A percentile compares a stretch with the other conserved stretches of the same genome.
Conservation (phyloP, 768 basidiomycete genomes). For the Termitomyces sp. region DNA sequence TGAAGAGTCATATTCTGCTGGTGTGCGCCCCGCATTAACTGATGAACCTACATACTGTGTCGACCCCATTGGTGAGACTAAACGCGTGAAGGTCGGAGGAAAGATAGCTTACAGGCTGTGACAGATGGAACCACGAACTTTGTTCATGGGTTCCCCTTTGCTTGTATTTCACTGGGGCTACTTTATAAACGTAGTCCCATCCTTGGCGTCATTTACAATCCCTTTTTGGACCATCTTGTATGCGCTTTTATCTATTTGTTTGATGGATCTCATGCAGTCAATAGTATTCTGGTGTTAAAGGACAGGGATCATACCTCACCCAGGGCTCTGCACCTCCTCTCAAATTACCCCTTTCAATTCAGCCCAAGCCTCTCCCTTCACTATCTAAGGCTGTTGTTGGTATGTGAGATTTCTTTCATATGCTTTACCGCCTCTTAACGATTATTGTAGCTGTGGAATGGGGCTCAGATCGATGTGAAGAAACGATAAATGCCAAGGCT, state of each 20-base stretch:
- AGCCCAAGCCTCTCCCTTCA: constrained; percentile 57
- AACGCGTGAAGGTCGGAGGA: background rate
- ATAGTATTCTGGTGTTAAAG: constrained; percentile 74
- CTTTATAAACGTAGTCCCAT: constrained; percentile 78
- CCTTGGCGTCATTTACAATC: constrained; percentile 90
- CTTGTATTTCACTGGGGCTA: constrained; percentile 87
- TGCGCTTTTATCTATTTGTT: constrained; percentile 11
- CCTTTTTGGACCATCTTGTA: constrained; percentile 82
- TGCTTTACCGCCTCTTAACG: background rate
- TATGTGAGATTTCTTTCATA: constrained; percentile 17
- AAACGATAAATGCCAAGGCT: constrained; percentile 51
- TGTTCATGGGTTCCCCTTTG: constrained; percentile 80
- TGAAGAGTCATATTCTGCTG: constrained; percentile 86
- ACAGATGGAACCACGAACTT: constrained; percentile 88
- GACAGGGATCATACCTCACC: constrained; percentile 75
- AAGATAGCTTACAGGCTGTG: background rate
- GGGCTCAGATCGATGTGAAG: constrained; percentile 69
- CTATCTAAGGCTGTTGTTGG: constrained; percentile 71
- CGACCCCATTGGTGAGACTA: constrained; percentile 77
- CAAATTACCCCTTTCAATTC: constrained; percentile 58
- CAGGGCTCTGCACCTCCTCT: constrained; percentile 35
- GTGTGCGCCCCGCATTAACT: constrained; percentile 62
- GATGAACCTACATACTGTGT: constrained; percentile 94
- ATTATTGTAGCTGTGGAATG: constrained; percentile 68
- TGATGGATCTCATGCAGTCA: background rate